Evolutionary conservation across 768 basidiomycete species (phyloP), one percentile per base, ranked within the genome.

Genomic region (Termitomyces sp.): DNA sequence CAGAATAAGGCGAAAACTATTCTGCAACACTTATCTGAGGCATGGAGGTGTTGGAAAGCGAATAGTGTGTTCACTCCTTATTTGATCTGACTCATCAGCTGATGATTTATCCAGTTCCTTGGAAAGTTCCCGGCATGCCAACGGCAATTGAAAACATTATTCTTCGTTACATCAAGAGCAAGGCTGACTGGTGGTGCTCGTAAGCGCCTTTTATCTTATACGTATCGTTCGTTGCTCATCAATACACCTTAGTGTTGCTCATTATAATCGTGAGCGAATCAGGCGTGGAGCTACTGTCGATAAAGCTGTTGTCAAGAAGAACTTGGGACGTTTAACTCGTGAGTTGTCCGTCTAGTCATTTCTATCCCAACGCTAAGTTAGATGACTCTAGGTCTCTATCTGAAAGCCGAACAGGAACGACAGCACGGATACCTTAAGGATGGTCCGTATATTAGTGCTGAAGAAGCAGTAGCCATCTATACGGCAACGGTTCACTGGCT

Each of bases 1-100:
- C 94, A 95, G 74, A 99, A 98, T 76, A 98, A 99, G 78, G 87
- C 94, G n/a, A 99, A 99, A 79, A 98, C 97, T 11, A 98, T 99
- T 63, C 68, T 99, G 69, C 97, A 99, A 71, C 97, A 98, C 70
- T 75, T 98, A 63, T 97, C 95, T 3, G 97, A 98, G 70, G 97
- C 96, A 10, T 98, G 97, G 97, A 81, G 96, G 65, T 98, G 95
- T 73, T 94, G 92, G 92, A 94, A 94, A 72, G 92, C 92, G 3
- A 94, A 94, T 68, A 94, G 84, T 85, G 60, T 65, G 84, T 72
- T n/a, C 2, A 20, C 26, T 28, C 26, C 54, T 13, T 52, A 28
- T 5, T 47, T 32, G 40, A 7, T 50, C 55, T 57, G 41, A 40
- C 16, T 28, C 61, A 52, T 52, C 26, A 9, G 41, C 3, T 55